These are phyloP conservation scores for Apostasia ramifera DNA, from an alignment of 106 monocot species.

Conservation along the genomic window DNA sequence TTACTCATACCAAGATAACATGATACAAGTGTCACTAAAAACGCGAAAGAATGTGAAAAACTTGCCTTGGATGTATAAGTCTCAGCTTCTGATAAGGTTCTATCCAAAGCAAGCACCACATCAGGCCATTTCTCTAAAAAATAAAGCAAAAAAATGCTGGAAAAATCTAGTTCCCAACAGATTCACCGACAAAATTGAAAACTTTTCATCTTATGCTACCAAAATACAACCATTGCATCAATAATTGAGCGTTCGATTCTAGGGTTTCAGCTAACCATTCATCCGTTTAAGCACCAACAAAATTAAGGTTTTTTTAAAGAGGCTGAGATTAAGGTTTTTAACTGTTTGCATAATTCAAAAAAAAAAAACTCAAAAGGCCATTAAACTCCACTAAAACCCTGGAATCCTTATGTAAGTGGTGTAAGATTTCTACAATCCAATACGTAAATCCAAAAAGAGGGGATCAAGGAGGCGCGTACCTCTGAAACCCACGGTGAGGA, in stretches of 20 bases:
- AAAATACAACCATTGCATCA: not conserved
- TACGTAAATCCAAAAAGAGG: not conserved
- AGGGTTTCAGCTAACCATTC: too few species aligned
- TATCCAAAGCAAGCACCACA: slow-evolving; percentile 10
- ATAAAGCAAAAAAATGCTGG: not conserved
- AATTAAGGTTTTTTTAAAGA: too few species aligned
- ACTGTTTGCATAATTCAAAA: too few species aligned
- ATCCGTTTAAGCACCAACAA: too few species aligned
- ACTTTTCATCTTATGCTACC: not conserved
- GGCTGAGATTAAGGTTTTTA: too few species aligned
- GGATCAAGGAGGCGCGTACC: not conserved
- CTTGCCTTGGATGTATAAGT: slow-evolving; percentile 37
- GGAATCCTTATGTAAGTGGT: not conserved
- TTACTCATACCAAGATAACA: too few species aligned
- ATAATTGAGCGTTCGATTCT: too few species aligned
- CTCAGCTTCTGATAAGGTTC: slow-evolving; percentile 39
- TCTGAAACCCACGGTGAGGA: slow-evolving; percentile 12
- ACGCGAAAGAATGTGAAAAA: too few species aligned
- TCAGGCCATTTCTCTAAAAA: slow-evolving; percentile 18
- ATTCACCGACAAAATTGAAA: not conserved
- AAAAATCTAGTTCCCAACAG: not conserved
- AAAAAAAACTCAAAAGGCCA: too few species aligned
- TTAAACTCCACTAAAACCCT: too few species aligned
- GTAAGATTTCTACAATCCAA: not conserved
- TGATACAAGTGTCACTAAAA: too few species aligned